A percentile compares a stretch with the other conserved stretches of the same genome.
Evolutionary conservation across 2,329 filamentous ascomycete genomes (phyloP).

Genomic region (Amylocarpus encephaloides): DNA sequence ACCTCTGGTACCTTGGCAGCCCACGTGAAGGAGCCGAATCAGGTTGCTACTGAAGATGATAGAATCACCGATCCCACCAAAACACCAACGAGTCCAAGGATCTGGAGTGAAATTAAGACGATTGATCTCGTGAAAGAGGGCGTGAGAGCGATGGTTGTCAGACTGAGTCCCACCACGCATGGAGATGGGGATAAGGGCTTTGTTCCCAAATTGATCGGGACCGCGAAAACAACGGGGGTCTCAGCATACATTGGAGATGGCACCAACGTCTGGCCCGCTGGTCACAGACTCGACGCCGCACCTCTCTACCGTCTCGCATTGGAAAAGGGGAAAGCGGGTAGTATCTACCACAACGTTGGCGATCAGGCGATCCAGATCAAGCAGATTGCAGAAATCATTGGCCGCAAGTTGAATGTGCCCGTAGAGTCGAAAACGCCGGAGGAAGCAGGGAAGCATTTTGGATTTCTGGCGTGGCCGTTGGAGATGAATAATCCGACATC

Average conservation of each 20-base stretch:
- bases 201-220: slow-evolving; percentile 22
- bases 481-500: slow-evolving; percentile 31
- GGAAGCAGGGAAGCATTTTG: slow-evolving; percentile 29
- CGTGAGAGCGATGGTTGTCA: slow-evolving; percentile 32
- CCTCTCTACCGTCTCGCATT: neutral
- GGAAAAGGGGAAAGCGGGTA: slow-evolving; percentile 34
- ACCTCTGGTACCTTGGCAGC: slow-evolving; percentile 31
- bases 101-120: neutral
- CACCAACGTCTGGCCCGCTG: slow-evolving; percentile 33
- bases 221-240: slow-evolving; percentile 29
- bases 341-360: slow-evolving; percentile 34
- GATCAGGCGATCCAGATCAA: slow-evolving; percentile 33
- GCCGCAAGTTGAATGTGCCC: slow-evolving; percentile 32
- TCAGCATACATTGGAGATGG: slow-evolving; percentile 35
- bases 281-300: slow-evolving; percentile 36
- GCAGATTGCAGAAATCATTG: slow-evolving; percentile 33
- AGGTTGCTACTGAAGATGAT: neutral
- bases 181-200: slow-evolving; percentile 33
- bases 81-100: neutral
- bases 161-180: slow-evolving; percentile 34
- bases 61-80: neutral
- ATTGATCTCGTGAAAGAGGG: slow-evolving; percentile 27
- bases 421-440: slow-evolving; percentile 26
- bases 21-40: neutral
- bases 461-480: slow-evolving; percentile 22